These are phyloP conservation scores for Puccinia triticina DNA, from an alignment of 1,284 basidiomycete species.

Conservation along the genomic window DNA sequence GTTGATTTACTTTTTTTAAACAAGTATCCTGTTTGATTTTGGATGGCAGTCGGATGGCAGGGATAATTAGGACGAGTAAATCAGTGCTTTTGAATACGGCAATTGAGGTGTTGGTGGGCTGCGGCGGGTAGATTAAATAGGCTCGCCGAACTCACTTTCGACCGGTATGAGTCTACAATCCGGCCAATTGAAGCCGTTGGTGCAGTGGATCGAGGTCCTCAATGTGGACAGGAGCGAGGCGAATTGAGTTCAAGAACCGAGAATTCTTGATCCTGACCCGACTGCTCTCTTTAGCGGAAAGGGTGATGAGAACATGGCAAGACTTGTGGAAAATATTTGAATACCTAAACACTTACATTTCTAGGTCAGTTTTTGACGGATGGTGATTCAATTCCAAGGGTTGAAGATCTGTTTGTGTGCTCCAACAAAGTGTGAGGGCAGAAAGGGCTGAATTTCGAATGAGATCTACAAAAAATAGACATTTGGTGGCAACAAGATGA, in stretches of 20 bases:
- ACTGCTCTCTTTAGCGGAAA: background rate
- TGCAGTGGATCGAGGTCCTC: background rate
- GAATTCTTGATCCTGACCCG: background rate
- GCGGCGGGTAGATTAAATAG: slow-evolving; percentile 16
- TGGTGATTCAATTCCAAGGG: background rate
- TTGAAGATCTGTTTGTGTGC: background rate
- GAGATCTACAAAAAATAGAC: background rate
- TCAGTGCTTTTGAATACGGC: background rate
- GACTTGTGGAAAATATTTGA: background rate
- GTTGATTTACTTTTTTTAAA: background rate
- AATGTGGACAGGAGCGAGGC: background rate
- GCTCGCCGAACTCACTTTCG: slow-evolving; percentile 4
- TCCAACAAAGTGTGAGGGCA: background rate
- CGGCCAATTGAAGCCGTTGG: background rate
- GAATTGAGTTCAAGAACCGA: background rate
- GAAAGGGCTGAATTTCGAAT: background rate
- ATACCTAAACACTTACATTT: background rate
- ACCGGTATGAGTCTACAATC: background rate
- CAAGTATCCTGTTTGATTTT: background rate
- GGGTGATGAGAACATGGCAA: background rate
- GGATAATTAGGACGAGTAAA: background rate
- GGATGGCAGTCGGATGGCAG: background rate
- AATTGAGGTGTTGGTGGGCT: background rate
- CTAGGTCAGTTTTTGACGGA: background rate
- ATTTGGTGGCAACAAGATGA: background rate